Base-by-base conservation (phyloP, 805 yeast genomes). In the Saturnispora besseyi region DNA sequence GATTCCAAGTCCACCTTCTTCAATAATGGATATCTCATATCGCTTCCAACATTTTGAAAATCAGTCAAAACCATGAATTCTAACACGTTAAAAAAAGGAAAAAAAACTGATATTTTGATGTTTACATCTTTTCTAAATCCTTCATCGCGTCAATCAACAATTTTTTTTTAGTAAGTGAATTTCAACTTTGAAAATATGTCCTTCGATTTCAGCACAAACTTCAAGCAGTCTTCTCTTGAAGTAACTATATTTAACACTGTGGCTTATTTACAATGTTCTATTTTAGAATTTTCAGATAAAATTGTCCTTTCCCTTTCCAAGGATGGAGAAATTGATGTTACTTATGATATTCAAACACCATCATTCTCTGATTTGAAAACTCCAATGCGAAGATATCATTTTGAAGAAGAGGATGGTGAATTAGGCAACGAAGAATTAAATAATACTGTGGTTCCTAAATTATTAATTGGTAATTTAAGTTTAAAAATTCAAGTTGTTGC, bases 301-400 rank as follows among this genome's bases (percentile, higher is more conserved):
- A 55, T 69, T 22, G 60, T 77, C 11, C 48, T 77, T 32, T 67
- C 69, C 33, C 54, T 77, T 8, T 57, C 68, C 33, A 61, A 66
- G 45, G 62, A 75, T 57, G 80, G 79, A 2, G 68, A 73, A 28
- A 68, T 68, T 51, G 81, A 77, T 58, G 67, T 74, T 4, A 69
- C 78, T 0, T 75, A 73, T 53, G 78, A 74, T 50, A 56, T 76
- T 9, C 75, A 70, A 42, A 51, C 62, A 2, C 57, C 65, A 2
- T 44, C 48, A 8, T 13, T 57, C 10, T 46, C 50, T 7, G 59
- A 55, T 34, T 49, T 55, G 10, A 49, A 50, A 21, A 55, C 45
- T 3, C 59, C 60, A 2, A 44, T 34, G 26, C 60, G 59, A 28
- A 45, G 36, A 24, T 42, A 32, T 46, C 34, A 41, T 12, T 46